Base-by-base conservation (phyloP, 768 basidiomycete species). In the Leccinum sublutescens region DNA sequence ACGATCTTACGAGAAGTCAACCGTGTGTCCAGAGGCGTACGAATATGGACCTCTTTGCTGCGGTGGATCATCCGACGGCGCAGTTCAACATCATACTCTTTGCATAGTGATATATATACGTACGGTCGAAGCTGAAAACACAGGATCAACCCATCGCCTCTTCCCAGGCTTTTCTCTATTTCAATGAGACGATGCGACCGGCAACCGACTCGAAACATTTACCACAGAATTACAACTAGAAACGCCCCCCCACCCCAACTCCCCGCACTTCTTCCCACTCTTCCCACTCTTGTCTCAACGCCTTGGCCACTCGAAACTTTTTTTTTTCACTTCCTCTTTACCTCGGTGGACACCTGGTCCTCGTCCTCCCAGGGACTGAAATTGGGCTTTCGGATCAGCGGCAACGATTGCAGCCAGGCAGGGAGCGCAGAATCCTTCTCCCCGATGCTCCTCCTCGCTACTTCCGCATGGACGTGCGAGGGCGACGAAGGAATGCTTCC, bases 341-440 rank as follows among this genome's bases (percentile, higher is more conserved):
- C 45, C 51, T 63, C 66, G 19, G 50, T 53, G 59, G 62, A 63
- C 55, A 61, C 64, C 50, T 52, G 67, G 52, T 87, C 87, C 62
- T 89, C 89, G 65, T 91, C 89, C 51, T 87, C 89, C 89, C 89
- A 91, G 33, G 89, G 89, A 66, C 88, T 91, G 68, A 91, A 92
- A 60, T 87, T 87, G 58, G 83, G 77, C 75, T 89, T 89, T 60
- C 83, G 80, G 62, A 83, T 78, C 64, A 82, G 79, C 38, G 88
- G 86, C 60, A 88, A 68, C n/a, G 82, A 77, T 64, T 85, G 83
- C 61, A 89, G 70, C 89, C 88, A 89, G 50, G 83, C 79, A n/a
- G 87, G 85, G 54, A 87, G 71, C 17, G 74, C 72, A 53, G 75
- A 52, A 12, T 66, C 65, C 56, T 69, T 71, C 53, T 63, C 65